Evolutionary conservation across 2,329 filamentous ascomycete species (phyloP).

Genomic region (Penicillium sp.): DNA sequence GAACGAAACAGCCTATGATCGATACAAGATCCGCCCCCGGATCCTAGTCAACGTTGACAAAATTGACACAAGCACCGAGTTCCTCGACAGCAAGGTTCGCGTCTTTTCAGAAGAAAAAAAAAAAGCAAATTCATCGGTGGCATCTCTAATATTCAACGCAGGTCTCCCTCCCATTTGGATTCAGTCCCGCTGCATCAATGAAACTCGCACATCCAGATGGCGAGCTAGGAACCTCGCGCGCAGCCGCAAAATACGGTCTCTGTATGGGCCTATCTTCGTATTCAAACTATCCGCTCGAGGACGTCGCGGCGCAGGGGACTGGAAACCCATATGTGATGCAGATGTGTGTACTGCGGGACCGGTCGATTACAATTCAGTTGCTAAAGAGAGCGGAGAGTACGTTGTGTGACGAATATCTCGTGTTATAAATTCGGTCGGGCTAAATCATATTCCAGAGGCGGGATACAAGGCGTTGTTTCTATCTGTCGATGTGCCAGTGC

Average conservation of each 20-base stretch:
- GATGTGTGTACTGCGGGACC: conserved; percentile 54
- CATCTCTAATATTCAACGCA: not conserved
- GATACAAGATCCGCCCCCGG: conserved; percentile 51
- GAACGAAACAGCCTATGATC: conserved; percentile 54
- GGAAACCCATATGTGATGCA: conserved; percentile 55
- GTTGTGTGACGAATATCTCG: too few species aligned
- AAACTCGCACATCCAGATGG: conserved; percentile 54
- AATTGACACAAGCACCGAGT: conserved; percentile 45
- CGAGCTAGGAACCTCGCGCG: conserved; percentile 51
- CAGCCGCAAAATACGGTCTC: conserved; percentile 45
- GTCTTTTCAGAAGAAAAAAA: not conserved
- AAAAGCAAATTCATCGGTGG: not conserved
- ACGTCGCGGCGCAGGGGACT: conserved; percentile 45
- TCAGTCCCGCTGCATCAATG: conserved; percentile 56
- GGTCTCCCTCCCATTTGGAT: conserved; percentile 53
- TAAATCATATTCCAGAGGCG: conserved; percentile 30
- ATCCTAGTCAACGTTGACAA: conserved; percentile 47
- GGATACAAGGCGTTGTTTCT: conserved; percentile 57
- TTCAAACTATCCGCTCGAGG: conserved; percentile 47
- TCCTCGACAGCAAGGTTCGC: conserved; percentile 44
- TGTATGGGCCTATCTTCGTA: conserved; percentile 52
- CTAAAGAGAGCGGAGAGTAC: conserved; percentile 46
- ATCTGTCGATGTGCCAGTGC: conserved; percentile 55
- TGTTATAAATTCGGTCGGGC: too few species aligned
- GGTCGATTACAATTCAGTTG: conserved; percentile 43